phyloP scores from a whole-genome alignment of 192 early-diverging fungal species.

The Phlyctochytrium planicorne region DNA sequence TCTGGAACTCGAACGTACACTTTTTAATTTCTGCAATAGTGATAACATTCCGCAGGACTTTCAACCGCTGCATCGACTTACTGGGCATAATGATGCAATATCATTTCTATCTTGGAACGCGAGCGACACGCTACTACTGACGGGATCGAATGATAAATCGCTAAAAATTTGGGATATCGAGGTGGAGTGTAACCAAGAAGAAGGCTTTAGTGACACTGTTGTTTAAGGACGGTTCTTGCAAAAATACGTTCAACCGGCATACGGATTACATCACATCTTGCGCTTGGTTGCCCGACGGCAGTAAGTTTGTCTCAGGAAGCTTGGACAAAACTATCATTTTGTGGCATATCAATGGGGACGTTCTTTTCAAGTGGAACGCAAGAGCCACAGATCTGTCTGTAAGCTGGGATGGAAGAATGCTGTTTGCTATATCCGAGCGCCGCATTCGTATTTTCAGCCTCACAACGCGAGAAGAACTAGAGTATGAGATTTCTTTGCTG shows the following conservation, averaged over 20 bases:
- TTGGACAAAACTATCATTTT: constrained; percentile 74
- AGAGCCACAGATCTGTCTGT: constrained; percentile 68
- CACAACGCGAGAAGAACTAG: constrained; percentile 43
- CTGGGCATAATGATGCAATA: constrained; percentile 70
- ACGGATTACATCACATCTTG: constrained; percentile 77
- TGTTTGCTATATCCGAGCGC: constrained; percentile 69
- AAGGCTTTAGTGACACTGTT: not conserved
- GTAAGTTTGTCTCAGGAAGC: constrained; percentile 82
- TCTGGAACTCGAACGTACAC: constrained; percentile 83
- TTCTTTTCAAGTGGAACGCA: constrained; percentile 61
- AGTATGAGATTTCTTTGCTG: constrained; percentile 16
- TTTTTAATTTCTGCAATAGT: constrained; percentile 3
- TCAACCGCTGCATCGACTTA: constrained; percentile 43
- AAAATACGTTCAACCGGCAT: constrained; percentile 66
- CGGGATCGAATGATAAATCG: constrained; percentile 76
- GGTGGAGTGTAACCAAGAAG: no score
- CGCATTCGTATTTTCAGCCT: constrained; percentile 67
- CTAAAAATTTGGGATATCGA: constrained; percentile 80
- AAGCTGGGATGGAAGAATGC: constrained; percentile 51
- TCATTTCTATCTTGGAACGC: constrained; percentile 93
- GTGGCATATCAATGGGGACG: constrained; percentile 61
- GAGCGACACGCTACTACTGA: constrained; percentile 71
- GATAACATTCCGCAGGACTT: constrained; percentile 48
- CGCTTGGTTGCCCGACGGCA: constrained; percentile 83
- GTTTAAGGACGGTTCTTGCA: constrained; percentile 56